These are phyloP conservation scores for Candida buenavistaensis DNA, from an alignment of 1,139 yeast species.

Conservation along the genomic window DNA sequence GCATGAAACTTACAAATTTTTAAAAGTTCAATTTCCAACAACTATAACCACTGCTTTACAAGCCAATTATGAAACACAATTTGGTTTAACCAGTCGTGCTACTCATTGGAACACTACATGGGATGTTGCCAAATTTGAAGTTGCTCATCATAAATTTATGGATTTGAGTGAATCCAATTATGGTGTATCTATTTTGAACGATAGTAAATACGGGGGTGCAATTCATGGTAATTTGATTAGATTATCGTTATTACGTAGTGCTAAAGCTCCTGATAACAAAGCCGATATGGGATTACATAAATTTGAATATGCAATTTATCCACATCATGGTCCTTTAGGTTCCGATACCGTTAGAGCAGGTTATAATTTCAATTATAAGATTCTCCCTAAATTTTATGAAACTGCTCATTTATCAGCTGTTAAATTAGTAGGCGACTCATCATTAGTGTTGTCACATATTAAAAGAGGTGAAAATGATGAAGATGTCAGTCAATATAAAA, in stretches of 20 bases:
- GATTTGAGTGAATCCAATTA: conserved; percentile 83
- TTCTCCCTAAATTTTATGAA: conserved; percentile 16
- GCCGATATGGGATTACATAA: conserved; percentile 92
- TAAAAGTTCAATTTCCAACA: conserved; percentile 94
- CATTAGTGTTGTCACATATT: conserved; percentile 67
- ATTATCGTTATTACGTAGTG: conserved; percentile 75
- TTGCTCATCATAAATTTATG: conserved; percentile 90
- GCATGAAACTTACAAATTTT: conserved; percentile 84
- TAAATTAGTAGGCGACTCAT: conserved; percentile 31
- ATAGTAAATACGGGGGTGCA: conserved; percentile 87
- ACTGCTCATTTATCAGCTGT: conserved; percentile 25
- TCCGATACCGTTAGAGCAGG: conserved; percentile 71
- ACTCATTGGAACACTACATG: conserved; percentile 93
- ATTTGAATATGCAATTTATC: conserved; percentile 80
- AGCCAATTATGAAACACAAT: conserved; percentile 91
- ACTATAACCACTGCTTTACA: conserved; percentile 64
- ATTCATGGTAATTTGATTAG: conserved; percentile 90
- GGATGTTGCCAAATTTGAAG: conserved; percentile 97
- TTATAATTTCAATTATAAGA: conserved; percentile 74
- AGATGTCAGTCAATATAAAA: conserved; percentile 44
- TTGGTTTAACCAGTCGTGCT: conserved; percentile 86
- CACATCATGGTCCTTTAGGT: conserved; percentile 70
- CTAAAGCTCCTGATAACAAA: conserved; percentile 87
- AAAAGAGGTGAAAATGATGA: conserved; percentile 88
- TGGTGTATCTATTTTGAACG: conserved; percentile 86